Conservation (phyloP, 2,329 filamentous ascomycete genomes). For the Herpotrichia juniperi region DNA sequence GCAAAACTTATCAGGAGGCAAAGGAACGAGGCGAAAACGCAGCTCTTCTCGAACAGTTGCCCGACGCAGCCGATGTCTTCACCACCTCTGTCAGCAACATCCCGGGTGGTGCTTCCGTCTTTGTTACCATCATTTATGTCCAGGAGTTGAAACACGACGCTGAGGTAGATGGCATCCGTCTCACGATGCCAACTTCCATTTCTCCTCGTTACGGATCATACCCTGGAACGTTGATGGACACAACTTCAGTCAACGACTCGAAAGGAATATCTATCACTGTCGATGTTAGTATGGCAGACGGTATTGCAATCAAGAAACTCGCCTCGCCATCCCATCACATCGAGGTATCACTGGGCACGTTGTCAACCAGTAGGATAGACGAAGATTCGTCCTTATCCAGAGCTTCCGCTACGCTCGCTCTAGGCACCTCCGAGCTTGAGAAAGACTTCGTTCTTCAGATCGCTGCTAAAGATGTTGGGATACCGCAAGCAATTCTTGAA, state of each 20-base stretch:
- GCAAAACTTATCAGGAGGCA: constrained; percentile 63
- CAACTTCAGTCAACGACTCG: constrained; percentile 16
- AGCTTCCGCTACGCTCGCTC: constrained; percentile 64
- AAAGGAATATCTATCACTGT: constrained; percentile 59
- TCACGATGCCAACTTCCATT: constrained; percentile 69
- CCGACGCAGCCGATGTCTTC: constrained; percentile 67
- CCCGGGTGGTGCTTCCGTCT: constrained; percentile 59
- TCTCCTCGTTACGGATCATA: constrained; percentile 67
- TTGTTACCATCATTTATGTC: constrained; percentile 67
- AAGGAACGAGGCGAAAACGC: constrained; percentile 64
- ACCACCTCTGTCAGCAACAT: constrained; percentile 70
- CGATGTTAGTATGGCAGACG: constrained; percentile 61
- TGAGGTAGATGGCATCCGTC: constrained; percentile 67
- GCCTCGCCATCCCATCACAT: constrained; percentile 72
- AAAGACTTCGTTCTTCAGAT: constrained; percentile 71
- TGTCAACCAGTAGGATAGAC: constrained; percentile 50
- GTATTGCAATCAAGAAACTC: constrained; percentile 62
- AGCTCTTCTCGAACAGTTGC: constrained; percentile 66
- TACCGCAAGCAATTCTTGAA: constrained; percentile 68
- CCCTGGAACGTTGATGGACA: constrained; percentile 24
- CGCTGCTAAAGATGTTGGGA: constrained; percentile 61
- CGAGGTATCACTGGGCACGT: constrained; percentile 65
- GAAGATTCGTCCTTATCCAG: constrained; percentile 59
- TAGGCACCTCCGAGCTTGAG: constrained; percentile 60
- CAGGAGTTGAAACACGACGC: constrained; percentile 74